These are phyloP conservation scores for Barnettozyma vustinii DNA, from an alignment of 805 yeast genomes.

Conservation along the genomic window DNA sequence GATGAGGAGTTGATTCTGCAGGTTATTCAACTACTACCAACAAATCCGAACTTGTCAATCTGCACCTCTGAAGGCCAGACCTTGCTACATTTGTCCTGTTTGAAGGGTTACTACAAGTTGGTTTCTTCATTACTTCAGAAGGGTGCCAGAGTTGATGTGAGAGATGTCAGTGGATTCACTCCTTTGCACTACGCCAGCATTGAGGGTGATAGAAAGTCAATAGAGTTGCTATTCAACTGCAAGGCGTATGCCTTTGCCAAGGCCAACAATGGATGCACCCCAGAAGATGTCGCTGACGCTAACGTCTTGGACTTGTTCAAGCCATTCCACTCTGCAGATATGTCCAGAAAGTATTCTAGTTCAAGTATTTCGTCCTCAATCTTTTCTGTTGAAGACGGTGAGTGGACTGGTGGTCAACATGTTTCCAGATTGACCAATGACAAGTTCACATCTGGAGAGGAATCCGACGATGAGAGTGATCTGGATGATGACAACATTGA, in stretches of 20 bases:
- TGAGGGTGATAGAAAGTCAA: conserved; percentile 64
- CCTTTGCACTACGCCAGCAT: conserved; percentile 86
- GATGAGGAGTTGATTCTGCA: conserved; percentile 38
- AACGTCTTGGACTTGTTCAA: conserved; percentile 29
- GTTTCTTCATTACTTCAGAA: conserved; percentile 57
- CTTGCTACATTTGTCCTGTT: conserved; percentile 77
- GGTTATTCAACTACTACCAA: conserved; percentile 62
- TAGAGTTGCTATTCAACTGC: conserved; percentile 54
- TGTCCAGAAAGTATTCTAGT: conserved; percentile 22
- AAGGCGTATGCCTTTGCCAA: conserved; percentile 53
- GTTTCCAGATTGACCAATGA: conserved; percentile 33
- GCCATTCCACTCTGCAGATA: conserved; percentile 3
- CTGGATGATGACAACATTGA: conserved; percentile 13
- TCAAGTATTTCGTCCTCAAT: conserved; percentile 26
- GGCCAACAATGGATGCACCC: conserved; percentile 45
- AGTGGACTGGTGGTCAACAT: conserved; percentile 24
- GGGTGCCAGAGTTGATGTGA: conserved; percentile 63
- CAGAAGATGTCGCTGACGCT: conserved; percentile 37
- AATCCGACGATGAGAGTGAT: conserved; percentile 17
- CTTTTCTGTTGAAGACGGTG: conserved; percentile 28
- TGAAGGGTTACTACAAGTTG: conserved; percentile 64
- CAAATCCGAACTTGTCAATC: conserved; percentile 76
- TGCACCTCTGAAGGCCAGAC: conserved; percentile 84
- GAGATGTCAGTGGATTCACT: conserved; percentile 77
- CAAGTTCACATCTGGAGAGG: conserved; percentile 23